Evolutionary conservation across 495 filamentous ascomycete genomes (phyloP), one percentile per base, ranked within the genome.

Genomic region (Penicillium alfredii): DNA sequence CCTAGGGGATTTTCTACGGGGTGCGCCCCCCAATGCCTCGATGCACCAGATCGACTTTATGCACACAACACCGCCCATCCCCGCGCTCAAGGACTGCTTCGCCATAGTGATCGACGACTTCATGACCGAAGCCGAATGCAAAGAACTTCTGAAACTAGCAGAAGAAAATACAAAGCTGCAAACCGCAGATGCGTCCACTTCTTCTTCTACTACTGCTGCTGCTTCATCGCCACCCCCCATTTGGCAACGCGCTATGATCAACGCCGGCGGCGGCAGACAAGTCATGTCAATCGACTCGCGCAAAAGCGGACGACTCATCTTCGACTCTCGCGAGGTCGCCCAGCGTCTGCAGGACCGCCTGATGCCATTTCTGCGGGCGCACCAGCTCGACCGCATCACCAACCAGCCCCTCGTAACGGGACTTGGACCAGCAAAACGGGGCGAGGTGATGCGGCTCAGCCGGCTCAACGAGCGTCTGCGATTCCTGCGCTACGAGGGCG

Each of bases 401-500:
- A 60, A 71, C 20, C 44, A 42, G 27, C 55, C 67, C 0, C 29
- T 36, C 1, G 56, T 79, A 8, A 75, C 73, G 2, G 75, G 76
- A 0, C 48, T 63, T 14, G 61, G 66, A 2, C 64, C 71, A 0
- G 53, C 47, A 6, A 66, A 56, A 23, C 59, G 69, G 8, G 52
- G 57, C 0, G 70, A 77, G 36, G 60, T 56, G 1, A 84, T 73
- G 67, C 63, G 59, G 38, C 52, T 86, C 33, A 70, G 64, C 0
- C 50, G 79, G 21, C 53, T 88, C 25, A 92, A 95, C 58, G 80
- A 94, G 51, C 59, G 88, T 29, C 68, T 94, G 60, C 64, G 88
- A 21, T 89, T 94, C 55, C 61, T 95, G 27, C 84, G 74, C 47
- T 95, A 94, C 55, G 75, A 70, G 1, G 63, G 70, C 4, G 86